Percentiles rank a stretch among this genome's conserved stretches.
Conservation (phyloP, 129 eudicot species). For the Deinandra increscens region DNA sequence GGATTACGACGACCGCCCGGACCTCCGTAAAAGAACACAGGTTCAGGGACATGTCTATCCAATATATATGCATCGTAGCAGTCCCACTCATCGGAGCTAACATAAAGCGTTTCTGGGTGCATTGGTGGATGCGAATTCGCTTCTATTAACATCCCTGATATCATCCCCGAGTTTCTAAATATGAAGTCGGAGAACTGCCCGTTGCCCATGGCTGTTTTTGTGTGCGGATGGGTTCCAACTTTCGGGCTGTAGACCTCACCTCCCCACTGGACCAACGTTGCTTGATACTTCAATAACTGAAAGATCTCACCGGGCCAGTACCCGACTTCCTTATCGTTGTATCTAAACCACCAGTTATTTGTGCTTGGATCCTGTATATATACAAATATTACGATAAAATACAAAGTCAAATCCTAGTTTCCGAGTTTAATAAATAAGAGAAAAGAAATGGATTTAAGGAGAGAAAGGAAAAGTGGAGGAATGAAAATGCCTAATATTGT, state of each 20-base stretch:
- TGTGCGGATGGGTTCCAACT: constrained; percentile 29
- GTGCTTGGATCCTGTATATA: constrained; percentile 28
- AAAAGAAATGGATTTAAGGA: no score
- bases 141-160: constrained; percentile 20
- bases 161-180: constrained; percentile 4
- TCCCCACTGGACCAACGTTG: constrained; percentile 31
- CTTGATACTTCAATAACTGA: neutral
- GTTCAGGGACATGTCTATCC: neutral
- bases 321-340: constrained; percentile 19
- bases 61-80: constrained; percentile 23
- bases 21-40: constrained; percentile 23
- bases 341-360: constrained; percentile 24
- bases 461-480: no score
- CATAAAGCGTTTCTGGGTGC: constrained; percentile 4
- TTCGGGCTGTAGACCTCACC: constrained; percentile 35
- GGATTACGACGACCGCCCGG: constrained; percentile 18
- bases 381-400: no score
- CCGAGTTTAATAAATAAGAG: no score
- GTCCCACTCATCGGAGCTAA: constrained; percentile 22
- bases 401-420: no score
- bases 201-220: constrained; percentile 21
- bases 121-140: neutral
- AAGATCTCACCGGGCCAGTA: constrained; percentile 30
- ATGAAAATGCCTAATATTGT: no score
- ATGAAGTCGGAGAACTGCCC: constrained; percentile 17